phyloP scores from a whole-genome alignment of 169 alveolate species.

The Condylostoma magnum region DNA sequence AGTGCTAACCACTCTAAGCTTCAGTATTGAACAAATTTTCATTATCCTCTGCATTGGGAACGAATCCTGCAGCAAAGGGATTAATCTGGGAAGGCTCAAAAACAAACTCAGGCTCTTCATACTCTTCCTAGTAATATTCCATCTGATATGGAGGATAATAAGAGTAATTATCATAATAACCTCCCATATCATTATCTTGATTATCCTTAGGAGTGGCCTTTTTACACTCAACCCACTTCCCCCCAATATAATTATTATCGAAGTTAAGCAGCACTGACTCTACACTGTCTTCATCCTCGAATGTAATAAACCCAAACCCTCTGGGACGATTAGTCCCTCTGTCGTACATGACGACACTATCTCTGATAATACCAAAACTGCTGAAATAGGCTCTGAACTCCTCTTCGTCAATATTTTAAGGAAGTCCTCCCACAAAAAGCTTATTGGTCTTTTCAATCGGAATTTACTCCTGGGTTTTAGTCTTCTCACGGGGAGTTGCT shows the following conservation, averaged over 20 bases:
- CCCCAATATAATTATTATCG: slow-evolving; percentile 74
- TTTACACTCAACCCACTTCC: slow-evolving; percentile 76
- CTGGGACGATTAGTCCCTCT: slow-evolving; percentile 85
- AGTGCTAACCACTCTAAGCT: too few relatives aligned
- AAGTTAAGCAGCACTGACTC: slow-evolving; percentile 58
- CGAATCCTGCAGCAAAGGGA: too few relatives aligned
- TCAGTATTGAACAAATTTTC: too few relatives aligned
- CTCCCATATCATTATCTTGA: too few relatives aligned
- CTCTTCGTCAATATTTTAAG: slow-evolving; percentile 43
- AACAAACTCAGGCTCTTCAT: too few relatives aligned
- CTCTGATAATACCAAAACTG: slow-evolving; percentile 62
- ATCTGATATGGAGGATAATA: too few relatives aligned
- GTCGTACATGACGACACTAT: slow-evolving; percentile 62
- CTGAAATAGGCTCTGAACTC: slow-evolving; percentile 57
- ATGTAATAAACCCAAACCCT: slow-evolving; percentile 92
- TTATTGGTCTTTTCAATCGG: too few relatives aligned
- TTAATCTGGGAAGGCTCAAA: too few relatives aligned
- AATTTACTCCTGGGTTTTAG: too few relatives aligned
- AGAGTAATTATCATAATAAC: too few relatives aligned
- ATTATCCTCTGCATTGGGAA: too few relatives aligned
- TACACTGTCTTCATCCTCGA: slow-evolving; percentile 58
- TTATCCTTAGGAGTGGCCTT: slow-evolving; percentile 80
- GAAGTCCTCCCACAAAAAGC: slow-evolving; percentile 36
- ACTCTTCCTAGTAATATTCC: too few relatives aligned
- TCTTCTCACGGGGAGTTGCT: slow-evolving; percentile 48